Percentiles rank a stretch among this genome's conserved stretches.
These are phyloP conservation scores for Myxozyma sirexii DNA, from an alignment of 805 yeast species.

Conservation along the genomic window DNA sequence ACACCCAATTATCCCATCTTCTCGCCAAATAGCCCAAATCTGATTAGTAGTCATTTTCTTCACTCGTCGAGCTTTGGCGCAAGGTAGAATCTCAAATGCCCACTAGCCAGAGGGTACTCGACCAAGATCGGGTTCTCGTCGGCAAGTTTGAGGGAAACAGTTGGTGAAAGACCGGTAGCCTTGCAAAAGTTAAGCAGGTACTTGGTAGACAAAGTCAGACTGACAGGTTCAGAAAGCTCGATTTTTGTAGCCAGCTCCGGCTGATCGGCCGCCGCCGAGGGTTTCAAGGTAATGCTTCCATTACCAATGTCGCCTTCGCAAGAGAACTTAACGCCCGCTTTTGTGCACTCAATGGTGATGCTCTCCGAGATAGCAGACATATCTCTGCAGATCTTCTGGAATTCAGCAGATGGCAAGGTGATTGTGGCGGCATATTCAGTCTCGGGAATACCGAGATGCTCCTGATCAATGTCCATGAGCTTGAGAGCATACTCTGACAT, in stretches of 20 bases:
- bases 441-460: constrained; percentile 89
- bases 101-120: constrained; percentile 88
- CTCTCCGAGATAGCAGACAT: constrained; percentile 85
- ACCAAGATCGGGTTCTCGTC: constrained; percentile 92
- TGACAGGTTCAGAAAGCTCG: constrained; percentile 82
- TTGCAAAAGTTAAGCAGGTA: constrained; percentile 89
- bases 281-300: constrained; percentile 84
- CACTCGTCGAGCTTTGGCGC: constrained; percentile 95
- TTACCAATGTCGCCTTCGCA: constrained; percentile 91
- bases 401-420: constrained; percentile 84
- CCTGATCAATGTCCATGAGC: constrained; percentile 95
- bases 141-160: constrained; percentile 82
- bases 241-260: constrained; percentile 76
- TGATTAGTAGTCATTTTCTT: background rate
- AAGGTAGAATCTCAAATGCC: constrained; percentile 90
- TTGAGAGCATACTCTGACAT: constrained; percentile 89
- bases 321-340: constrained; percentile 85
- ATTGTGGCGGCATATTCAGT: constrained; percentile 86
- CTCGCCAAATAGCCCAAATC: background rate
- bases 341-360: constrained; percentile 79
- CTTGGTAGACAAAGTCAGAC: constrained; percentile 86
- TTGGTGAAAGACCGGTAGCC: constrained; percentile 75
- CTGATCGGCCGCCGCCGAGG: constrained; percentile 76
- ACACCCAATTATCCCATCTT: background rate
- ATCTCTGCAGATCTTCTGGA: constrained; percentile 87